phyloP scores from a whole-genome alignment of 768 basidiomycete genomes.

The Kwoniella shandongensis region DNA sequence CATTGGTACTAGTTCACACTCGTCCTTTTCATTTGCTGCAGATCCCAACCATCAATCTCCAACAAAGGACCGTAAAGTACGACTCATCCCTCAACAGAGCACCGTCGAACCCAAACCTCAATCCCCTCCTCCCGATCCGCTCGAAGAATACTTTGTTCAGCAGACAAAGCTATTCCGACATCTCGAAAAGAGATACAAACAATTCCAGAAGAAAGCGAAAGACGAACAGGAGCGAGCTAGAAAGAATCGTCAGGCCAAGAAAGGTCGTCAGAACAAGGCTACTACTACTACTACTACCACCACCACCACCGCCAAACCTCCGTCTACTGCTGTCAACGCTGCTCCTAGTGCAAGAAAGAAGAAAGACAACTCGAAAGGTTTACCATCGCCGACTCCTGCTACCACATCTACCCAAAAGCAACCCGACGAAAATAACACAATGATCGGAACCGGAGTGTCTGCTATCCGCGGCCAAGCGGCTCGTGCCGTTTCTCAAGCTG shows the following conservation, averaged over 20 bases:
- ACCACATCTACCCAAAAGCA: too few relatives aligned
- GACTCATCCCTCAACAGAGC: background rate
- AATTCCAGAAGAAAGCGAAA: constrained; percentile 25
- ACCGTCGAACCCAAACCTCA: background rate
- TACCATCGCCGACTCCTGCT: background rate
- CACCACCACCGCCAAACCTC: constrained; percentile 4
- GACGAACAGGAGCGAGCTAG: constrained; percentile 28
- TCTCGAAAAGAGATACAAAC: constrained; percentile 34
- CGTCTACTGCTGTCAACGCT: too few relatives aligned
- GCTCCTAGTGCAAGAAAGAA: background rate
- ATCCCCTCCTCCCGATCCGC: constrained; percentile 1
- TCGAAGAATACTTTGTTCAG: constrained; percentile 38
- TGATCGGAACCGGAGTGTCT: constrained; percentile 16
- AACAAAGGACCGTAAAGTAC: background rate
- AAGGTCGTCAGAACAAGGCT: constrained; percentile 10
- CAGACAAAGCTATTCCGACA: constrained; percentile 33
- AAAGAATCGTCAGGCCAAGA: constrained; percentile 10
- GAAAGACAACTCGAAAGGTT: background rate
- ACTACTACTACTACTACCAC: constrained; percentile 6
- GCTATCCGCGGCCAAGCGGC: background rate
- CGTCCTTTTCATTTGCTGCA: too few relatives aligned
- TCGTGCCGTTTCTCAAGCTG: too few relatives aligned
- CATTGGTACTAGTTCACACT: too few relatives aligned
- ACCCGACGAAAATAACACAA: constrained; percentile 4
- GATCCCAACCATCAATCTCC: too few relatives aligned